Conservation (phyloP, 2,329 filamentous ascomycete species). For the Talaromyces atroroseus region DNA sequence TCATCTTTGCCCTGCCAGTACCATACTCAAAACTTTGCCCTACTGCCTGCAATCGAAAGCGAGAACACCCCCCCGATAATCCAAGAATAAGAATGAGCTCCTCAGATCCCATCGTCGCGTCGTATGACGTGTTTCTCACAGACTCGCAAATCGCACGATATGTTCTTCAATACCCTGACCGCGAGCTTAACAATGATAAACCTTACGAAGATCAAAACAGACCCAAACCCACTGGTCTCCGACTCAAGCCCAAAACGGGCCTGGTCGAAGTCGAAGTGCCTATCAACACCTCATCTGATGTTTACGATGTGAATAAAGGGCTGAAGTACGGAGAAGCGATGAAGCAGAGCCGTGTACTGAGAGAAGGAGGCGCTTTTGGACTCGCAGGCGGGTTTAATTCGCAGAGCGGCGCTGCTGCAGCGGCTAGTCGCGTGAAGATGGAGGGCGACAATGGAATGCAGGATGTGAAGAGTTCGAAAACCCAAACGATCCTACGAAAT, state of each 20-base stretch:
- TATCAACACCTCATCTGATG: conserved; percentile 60
- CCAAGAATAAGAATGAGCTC: conserved; percentile 14
- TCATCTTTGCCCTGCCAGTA: not conserved
- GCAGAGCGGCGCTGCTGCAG: conserved; percentile 23
- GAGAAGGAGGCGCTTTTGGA: conserved; percentile 63
- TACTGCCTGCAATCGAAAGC: not conserved
- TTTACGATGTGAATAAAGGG: conserved; percentile 77
- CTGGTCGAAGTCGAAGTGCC: conserved; percentile 92
- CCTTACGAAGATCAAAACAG: conserved; percentile 54
- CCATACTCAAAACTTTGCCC: not conserved
- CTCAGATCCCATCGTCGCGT: conserved; percentile 63
- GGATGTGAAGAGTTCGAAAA: conserved; percentile 21
- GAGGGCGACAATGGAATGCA: conserved; percentile 26
- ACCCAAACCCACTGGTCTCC: conserved; percentile 63
- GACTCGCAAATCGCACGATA: conserved; percentile 65
- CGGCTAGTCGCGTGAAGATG: conserved; percentile 19
- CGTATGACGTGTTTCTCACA: conserved; percentile 83
- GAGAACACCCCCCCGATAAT: not conserved
- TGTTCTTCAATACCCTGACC: conserved; percentile 78
- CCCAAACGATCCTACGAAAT: conserved; percentile 59
- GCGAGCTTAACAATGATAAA: conserved; percentile 41
- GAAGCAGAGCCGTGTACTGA: conserved; percentile 46
- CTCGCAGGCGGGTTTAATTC: conserved; percentile 68
- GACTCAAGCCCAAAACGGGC: conserved; percentile 74
- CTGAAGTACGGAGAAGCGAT: conserved; percentile 76